A percentile compares a stretch with the other conserved stretches of the same genome.
Evolutionary conservation across 352 stramenopile genomes (phyloP).

Genomic region (Porosira glacialis): DNA sequence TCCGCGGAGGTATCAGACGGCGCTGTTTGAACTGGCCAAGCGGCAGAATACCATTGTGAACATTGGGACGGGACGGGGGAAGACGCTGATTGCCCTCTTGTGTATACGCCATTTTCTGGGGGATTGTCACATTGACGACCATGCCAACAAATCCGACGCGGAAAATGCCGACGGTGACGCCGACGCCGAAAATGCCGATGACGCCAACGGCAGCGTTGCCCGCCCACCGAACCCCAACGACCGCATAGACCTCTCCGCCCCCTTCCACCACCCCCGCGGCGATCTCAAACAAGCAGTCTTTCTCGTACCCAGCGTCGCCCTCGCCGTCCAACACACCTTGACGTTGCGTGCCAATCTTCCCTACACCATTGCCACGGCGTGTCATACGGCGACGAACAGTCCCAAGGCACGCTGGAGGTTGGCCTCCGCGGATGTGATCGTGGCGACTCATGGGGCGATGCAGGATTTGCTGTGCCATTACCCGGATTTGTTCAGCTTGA

Average conservation of each 20-base stretch:
- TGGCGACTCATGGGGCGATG: conserved; percentile 61
- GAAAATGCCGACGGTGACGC: no score
- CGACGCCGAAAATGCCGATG: no score
- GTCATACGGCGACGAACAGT: conserved; percentile 21
- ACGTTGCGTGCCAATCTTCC: conserved; percentile 55
- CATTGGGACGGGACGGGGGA: conserved; percentile 49
- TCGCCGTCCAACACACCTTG: no score
- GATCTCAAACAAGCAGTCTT: no score
- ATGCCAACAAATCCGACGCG: no score
- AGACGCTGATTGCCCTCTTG: conserved; percentile 62
- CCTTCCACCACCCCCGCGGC: no score
- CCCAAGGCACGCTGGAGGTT: conserved; percentile 25
- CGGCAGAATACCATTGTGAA: conserved; percentile 54
- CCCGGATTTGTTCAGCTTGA: conserved; percentile 18
- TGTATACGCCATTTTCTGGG: conserved; percentile 29
- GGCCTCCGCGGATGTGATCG: conserved; percentile 45
- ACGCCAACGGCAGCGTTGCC: no score
- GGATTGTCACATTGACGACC: neutral
- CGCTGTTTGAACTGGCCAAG: conserved; percentile 42
- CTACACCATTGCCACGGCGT: conserved; percentile 39
- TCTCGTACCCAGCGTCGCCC: no score
- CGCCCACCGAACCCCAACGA: no score
- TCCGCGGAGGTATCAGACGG: conserved; percentile 53
- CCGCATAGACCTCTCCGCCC: no score
- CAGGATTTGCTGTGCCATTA: conserved; percentile 34